Conservation (phyloP, 805 yeast species). For the Kregervanrija pseudodelftensis region DNA sequence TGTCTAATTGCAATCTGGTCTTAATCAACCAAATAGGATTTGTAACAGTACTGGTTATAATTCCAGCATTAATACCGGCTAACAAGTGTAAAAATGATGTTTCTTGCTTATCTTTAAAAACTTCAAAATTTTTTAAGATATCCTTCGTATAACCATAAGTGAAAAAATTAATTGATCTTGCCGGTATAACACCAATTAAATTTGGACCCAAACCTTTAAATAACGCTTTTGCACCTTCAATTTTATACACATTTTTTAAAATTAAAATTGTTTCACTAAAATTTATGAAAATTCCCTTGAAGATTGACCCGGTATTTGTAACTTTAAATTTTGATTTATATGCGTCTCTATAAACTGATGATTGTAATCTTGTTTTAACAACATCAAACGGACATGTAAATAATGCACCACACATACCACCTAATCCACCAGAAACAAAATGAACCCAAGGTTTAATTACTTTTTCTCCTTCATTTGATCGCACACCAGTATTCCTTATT, state of each 20-base stretch:
- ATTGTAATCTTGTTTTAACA: constrained; percentile 90
- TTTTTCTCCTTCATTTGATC: constrained; percentile 11
- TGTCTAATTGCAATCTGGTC: constrained; percentile 89
- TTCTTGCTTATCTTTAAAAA: constrained; percentile 64
- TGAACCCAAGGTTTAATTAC: constrained; percentile 58
- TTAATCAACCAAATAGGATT: constrained; percentile 97
- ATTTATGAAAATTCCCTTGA: constrained; percentile 41
- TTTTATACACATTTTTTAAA: constrained; percentile 54
- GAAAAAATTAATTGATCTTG: constrained; percentile 92
- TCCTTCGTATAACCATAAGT: constrained; percentile 94
- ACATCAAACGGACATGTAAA: constrained; percentile 94
- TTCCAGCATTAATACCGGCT: constrained; percentile 88
- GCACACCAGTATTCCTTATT: constrained; percentile 13
- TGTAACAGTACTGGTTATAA: constrained; percentile 91
- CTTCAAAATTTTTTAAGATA: constrained; percentile 44
- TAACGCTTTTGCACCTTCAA: constrained; percentile 80
- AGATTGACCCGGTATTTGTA: constrained; percentile 22
- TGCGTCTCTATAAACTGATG: constrained; percentile 64
- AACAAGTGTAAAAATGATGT: constrained; percentile 78
- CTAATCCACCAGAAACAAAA: constrained; percentile 87
- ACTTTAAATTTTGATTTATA: constrained; percentile 38
- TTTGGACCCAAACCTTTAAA: constrained; percentile 97
- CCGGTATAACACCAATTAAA: constrained; percentile 95
- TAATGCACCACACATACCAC: constrained; percentile 97
- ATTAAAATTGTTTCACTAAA: constrained; percentile 77